A percentile compares a stretch with the other conserved stretches of the same genome.
Evolutionary conservation across 345 rosid species (phyloP).

Genomic region (Aquilaria yunnanensis): DNA sequence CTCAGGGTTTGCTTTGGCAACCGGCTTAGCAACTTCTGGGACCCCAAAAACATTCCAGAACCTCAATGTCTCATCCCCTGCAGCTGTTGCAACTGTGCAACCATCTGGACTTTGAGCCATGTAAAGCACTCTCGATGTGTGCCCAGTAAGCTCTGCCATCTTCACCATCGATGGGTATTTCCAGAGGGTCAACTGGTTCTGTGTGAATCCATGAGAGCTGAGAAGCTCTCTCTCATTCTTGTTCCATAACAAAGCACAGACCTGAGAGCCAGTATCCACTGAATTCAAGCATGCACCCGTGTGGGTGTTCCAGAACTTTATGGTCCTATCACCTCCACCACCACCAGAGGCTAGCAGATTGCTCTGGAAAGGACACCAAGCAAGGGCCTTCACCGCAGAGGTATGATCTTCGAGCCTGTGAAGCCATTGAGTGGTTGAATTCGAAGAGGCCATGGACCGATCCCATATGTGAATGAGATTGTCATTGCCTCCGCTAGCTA

Average conservation of each 20-base stretch:
- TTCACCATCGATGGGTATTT: constrained; percentile 51
- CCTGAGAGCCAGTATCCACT: constrained; percentile 42
- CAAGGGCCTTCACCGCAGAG: constrained; percentile 55
- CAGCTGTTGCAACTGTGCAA: constrained; percentile 61
- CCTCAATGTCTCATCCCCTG: constrained; percentile 55
- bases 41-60: constrained; percentile 64
- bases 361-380: constrained; percentile 59
- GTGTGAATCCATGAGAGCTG: constrained; percentile 46
- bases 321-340: constrained; percentile 42
- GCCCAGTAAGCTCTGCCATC: constrained; percentile 39
- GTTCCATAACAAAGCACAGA: constrained; percentile 45
- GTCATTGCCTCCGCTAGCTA: constrained; percentile 53
- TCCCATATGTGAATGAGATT: constrained; percentile 47
- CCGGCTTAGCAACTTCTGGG: constrained; percentile 45
- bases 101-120: constrained; percentile 65
- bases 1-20: constrained; percentile 35
- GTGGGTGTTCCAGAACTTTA: constrained; percentile 46
- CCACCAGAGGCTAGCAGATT: constrained; percentile 53
- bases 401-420: constrained; percentile 48
- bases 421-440: constrained; percentile 41
- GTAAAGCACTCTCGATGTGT: constrained; percentile 46
- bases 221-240: constrained; percentile 46
- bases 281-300: constrained; percentile 52
- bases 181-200: constrained; percentile 44
- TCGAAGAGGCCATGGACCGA: constrained; percentile 32